phyloP scores from a whole-genome alignment of 2,329 filamentous ascomycete genomes.

The Diaporthe sp. region DNA sequence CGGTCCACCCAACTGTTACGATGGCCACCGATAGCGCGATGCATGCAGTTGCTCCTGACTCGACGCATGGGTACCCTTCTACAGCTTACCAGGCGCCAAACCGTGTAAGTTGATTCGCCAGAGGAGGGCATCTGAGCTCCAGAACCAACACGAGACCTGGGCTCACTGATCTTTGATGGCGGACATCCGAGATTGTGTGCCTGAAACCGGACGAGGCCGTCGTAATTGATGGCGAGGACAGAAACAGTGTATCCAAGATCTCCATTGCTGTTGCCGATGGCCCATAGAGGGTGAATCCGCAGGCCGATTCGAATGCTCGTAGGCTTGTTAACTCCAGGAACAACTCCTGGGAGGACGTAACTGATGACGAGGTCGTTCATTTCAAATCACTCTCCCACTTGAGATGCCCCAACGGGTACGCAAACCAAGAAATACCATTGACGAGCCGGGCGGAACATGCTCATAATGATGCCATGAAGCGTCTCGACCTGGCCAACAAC shows the following conservation, averaged over 20 bases:
- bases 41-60: conserved; percentile 5
- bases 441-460: background rate
- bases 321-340: too few relatives aligned
- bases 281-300: background rate
- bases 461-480: background rate
- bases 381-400: background rate
- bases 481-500: background rate
- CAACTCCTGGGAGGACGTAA: background rate
- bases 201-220: background rate
- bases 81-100: conserved; percentile 10
- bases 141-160: background rate
- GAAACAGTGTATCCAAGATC: background rate
- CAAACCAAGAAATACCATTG: background rate
- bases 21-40: conserved; percentile 2
- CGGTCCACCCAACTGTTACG: conserved; percentile 3
- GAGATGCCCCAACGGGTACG: background rate
- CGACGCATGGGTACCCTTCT: conserved; percentile 5
- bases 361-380: background rate
- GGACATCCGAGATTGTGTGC: conserved; percentile 10
- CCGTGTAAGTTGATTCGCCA: conserved; percentile 34
- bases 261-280: background rate
- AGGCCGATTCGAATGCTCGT: background rate
- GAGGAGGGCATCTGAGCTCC: background rate
- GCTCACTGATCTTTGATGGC: background rate
- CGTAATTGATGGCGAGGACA: too few relatives aligned